Base-by-base conservation (phyloP, 345 rosid genomes). In the Firmiana major region DNA sequence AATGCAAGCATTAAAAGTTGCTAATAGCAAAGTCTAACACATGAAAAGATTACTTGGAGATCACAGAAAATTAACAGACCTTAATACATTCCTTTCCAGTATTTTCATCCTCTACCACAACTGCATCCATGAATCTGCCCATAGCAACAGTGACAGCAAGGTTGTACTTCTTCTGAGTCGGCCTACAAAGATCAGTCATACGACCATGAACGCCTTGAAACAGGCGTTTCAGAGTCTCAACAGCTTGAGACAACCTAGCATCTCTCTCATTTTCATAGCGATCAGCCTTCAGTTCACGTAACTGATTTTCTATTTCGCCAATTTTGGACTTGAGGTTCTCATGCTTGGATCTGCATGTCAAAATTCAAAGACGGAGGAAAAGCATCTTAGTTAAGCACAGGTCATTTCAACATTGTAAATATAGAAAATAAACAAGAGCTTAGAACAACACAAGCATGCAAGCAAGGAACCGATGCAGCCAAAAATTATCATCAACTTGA, bases 41-140 rank as follows among this genome's bases (percentile, higher is more conserved):
- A 45, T 26, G 16, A 49, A 34, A 71, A 26, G 24, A 70, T 71
- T 28, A 71, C 15, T 49, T 0, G 31, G 73, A 68, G 43, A 49
- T 28, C 43, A 49, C 60, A 65, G 26, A 16, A 84, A 81, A 42
- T 36, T 45, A 51, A 53, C 42, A 66, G 36, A 96, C 99, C 97
- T 96, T 96, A 84, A 96, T 93, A 86, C 99, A 93, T 88, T 92
- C 99, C 85, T 93, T 96, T 78, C 97, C 98, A 0, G 95, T 93
- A 75, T 71, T 84, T 87, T 96, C 99, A 88, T 96, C 97, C 82
- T 96, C 98, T 40, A 93, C 99, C 70, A 96, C 97, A 57, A 93
- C 95, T 3, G 98, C 94, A 88, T 96, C 99, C 98, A 96, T 96
- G 84, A 96, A 96, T 88, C 80, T 92, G 40, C 99, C 99, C 99